Evolutionary conservation across 1,139 yeast genomes (phyloP), one percentile per base, ranked within the genome.

Genomic region (Yamadazyma dushanensis): DNA sequence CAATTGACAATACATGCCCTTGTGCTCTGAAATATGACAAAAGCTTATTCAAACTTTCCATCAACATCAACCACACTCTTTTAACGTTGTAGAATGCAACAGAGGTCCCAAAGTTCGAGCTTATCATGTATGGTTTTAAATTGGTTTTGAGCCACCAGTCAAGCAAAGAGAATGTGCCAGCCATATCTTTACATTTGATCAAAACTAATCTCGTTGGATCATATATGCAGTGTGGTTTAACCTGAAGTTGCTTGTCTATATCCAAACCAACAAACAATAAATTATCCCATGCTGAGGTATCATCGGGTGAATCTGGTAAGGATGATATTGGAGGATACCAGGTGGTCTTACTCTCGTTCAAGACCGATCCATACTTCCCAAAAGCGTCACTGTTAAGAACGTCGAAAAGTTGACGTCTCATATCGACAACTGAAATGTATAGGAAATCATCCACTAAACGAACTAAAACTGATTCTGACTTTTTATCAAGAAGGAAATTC

Each of bases 381-480:
- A 83, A 73, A 0, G 72, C 73, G 2, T 54, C 36, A 7, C 67
- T 53, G 3, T 46, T 39, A 1, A 60, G 52, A 0, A 53, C 39
- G 1, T 36, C 38, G 19, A 45, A 42, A 4, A 60, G 58, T 21
- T 44, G 31, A 3, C 46, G 26, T 31, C 62, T 60, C 3, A 50
- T 46, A 1, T 43, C 39, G 18, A 44, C 29, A 2, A 80, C 66
- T 0, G 95, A 72, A 0, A 90, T 58, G 16, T 87, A 65, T 25
- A 92, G 54, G 51, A 92, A 92, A 55, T 92, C 98, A 57, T 92
- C 98, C 0, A 89, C 95, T 19, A 86, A 60, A 37, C 97, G 62
- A 8, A 88, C 45, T 0, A 88, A 54, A 3, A 73, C 43, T 3
- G 76, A 63, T 7, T 35, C 40, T 1, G 51, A 37, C 1, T 50